Conservation (phyloP, 257 asterid species). For the Osmanthus fragrans region DNA sequence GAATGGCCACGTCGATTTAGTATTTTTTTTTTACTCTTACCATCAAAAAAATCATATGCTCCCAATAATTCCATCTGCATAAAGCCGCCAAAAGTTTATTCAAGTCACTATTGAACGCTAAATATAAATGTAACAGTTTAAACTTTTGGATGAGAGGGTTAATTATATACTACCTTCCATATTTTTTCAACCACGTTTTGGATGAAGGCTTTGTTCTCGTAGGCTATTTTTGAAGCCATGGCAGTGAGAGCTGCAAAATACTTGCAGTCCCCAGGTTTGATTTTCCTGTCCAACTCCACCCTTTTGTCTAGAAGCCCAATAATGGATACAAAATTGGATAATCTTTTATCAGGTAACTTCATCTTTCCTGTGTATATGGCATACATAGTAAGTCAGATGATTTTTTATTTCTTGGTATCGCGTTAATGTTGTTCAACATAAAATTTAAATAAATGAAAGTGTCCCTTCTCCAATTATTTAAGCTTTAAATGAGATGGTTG, state of each 20-base stretch:
- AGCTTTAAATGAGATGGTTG: no score
- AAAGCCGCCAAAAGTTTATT: not conserved
- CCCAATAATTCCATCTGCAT: conserved; percentile 59
- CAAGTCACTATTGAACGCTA: no score
- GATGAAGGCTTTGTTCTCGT: conserved; percentile 55
- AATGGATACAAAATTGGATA: conserved; percentile 35
- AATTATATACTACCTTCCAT: conserved; percentile 50
- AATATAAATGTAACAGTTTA: not conserved
- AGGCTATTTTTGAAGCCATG: conserved; percentile 71
- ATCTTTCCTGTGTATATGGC: conserved; percentile 41
- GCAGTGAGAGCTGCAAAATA: conserved; percentile 50
- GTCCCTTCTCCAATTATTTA: no score
- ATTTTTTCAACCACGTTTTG: conserved; percentile 39
- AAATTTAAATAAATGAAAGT: not conserved
- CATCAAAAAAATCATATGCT: conserved; percentile 46
- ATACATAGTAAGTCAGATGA: not conserved
- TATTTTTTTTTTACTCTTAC: conserved; percentile 28
- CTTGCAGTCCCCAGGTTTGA: conserved; percentile 40
- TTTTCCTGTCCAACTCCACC: conserved; percentile 52
- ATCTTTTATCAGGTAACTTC: conserved; percentile 35
- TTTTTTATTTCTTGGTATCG: no score
- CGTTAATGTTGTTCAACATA: no score
- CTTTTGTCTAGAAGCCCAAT: conserved; percentile 57
- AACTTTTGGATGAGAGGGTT: not conserved
- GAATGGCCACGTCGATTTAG: conserved; percentile 20